Evolutionary conservation across 768 basidiomycete genomes (phyloP).

Genomic region (Lentinula lateritia): DNA sequence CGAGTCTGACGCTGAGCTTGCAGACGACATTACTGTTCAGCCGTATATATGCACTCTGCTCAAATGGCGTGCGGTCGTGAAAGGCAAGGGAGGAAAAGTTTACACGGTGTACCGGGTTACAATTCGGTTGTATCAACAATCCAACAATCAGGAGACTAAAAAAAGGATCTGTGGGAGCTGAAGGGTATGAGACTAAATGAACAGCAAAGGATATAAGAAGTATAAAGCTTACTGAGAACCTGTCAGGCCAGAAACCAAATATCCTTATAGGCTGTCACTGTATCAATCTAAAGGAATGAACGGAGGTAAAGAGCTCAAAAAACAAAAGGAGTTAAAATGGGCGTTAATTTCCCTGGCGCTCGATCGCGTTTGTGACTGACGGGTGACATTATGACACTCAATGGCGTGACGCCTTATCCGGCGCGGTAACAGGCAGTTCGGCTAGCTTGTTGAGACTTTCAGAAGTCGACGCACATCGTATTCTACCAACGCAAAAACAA

Average conservation of each 20-base stretch:
- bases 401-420: no score
- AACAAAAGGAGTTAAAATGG: no score
- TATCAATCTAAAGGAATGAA: neutral
- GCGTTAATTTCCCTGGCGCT: neutral
- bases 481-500: no score
- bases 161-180: neutral
- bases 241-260: no score
- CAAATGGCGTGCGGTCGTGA: neutral
- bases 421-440: no score
- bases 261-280: no score
- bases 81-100: neutral
- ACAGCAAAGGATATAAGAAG: no score
- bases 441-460: no score
- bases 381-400: no score
- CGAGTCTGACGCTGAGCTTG: neutral
- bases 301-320: neutral
- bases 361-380: neutral
- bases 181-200: neutral
- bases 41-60: neutral
- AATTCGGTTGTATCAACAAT: neutral
- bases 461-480: no score
- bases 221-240: no score
- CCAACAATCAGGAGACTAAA: neutral
- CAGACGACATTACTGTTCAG: neutral
- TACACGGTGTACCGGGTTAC: neutral